These are phyloP conservation scores for Fusarium torreyae DNA, from an alignment of 2,329 filamentous ascomycete genomes.

Conservation along the genomic window DNA sequence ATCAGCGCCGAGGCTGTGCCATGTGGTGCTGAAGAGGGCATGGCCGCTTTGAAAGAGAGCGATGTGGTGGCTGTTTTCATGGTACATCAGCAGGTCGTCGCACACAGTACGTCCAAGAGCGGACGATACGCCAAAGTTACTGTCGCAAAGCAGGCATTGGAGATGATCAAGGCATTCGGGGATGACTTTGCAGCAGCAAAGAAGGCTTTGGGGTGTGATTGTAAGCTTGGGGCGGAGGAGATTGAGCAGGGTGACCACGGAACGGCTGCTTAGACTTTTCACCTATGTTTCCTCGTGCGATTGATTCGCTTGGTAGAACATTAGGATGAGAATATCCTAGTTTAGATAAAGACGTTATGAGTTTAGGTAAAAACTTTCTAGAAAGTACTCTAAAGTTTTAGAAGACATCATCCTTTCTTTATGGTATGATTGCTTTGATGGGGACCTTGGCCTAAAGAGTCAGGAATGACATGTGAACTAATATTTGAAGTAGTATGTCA, in stretches of 20 bases:
- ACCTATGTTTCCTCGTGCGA: no score
- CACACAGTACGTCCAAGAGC: constrained; percentile 72
- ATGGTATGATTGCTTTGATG: no score
- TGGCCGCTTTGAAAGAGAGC: constrained; percentile 58
- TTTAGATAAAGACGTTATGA: no score
- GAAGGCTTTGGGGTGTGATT: constrained; percentile 74
- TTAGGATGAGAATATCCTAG: no score
- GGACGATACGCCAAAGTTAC: constrained; percentile 80
- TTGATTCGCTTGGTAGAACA: no score
- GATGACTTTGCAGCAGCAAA: constrained; percentile 69
- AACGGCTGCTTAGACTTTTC: constrained; percentile 26
- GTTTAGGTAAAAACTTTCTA: no score
- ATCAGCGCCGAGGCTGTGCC: constrained; percentile 65
- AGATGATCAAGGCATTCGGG: constrained; percentile 60
- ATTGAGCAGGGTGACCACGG: constrained; percentile 23
- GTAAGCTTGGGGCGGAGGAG: constrained; percentile 52
- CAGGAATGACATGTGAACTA: no score
- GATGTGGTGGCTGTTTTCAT: constrained; percentile 80
- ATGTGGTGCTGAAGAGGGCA: constrained; percentile 59
- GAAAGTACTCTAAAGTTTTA: no score
- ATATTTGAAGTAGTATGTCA: no score
- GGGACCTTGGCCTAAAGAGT: no score
- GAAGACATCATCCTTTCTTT: no score
- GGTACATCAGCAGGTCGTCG: constrained; percentile 80
- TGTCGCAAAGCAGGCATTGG: constrained; percentile 73